Conservation (phyloP, 805 yeast species). For the Spencermartinsiella europaea region DNA sequence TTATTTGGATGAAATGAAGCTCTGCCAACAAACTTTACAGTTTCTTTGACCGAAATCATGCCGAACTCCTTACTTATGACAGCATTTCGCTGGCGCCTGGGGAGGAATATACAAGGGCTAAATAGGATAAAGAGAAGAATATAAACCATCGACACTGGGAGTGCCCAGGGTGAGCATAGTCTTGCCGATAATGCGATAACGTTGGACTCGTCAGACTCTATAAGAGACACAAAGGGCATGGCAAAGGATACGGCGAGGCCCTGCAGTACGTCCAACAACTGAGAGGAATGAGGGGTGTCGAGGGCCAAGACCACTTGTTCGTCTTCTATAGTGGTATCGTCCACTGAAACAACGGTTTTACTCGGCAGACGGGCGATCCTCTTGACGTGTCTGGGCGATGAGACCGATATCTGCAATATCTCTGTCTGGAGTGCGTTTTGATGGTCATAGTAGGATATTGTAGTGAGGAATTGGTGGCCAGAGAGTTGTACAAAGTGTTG, state of each 20-base stretch:
- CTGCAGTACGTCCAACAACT: slow-evolving; percentile 7
- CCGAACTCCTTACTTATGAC: not conserved
- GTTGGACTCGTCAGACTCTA: slow-evolving; percentile 15
- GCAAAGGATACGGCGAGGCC: slow-evolving; percentile 16
- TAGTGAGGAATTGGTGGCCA: not conserved
- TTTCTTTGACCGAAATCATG: slow-evolving; percentile 3
- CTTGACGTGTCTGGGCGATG: not conserved
- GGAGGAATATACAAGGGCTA: slow-evolving; percentile 15
- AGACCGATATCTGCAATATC: not conserved
- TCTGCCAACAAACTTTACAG: slow-evolving; percentile 3
- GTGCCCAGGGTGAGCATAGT: slow-evolving; percentile 20
- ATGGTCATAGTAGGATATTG: not conserved
- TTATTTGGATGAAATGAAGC: not conserved
- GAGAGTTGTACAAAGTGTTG: not conserved
- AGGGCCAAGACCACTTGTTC: not conserved
- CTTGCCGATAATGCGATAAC: slow-evolving; percentile 14
- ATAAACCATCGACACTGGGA: slow-evolving; percentile 19
- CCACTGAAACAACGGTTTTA: not conserved
- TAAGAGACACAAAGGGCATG: slow-evolving; percentile 16
- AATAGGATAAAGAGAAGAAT: slow-evolving; percentile 14
- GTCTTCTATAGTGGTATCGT: not conserved
- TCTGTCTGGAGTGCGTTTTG: not conserved
- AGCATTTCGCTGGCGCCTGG: slow-evolving; percentile 2
- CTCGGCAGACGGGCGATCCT: not conserved
- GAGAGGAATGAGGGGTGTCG: not conserved